Evolutionary conservation across 495 filamentous ascomycete genomes (phyloP), one percentile per base, ranked within the genome.

Genomic region (Pyrenopolyporus hunteri): DNA sequence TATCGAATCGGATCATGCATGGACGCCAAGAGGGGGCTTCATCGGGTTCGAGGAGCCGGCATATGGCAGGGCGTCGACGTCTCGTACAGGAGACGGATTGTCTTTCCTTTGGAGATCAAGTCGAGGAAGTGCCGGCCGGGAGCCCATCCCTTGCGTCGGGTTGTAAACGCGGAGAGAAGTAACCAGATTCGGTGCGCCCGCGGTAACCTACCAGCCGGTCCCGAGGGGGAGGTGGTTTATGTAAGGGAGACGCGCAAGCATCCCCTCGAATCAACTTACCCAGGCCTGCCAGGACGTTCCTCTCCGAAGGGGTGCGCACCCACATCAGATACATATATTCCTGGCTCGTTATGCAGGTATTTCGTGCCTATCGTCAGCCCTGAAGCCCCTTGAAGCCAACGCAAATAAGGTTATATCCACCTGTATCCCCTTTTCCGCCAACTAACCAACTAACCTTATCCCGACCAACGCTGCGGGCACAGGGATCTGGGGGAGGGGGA

Each of bases 141-240:
- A 43, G 10, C 2, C 6, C 39, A 52, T 51, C 62, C 62, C 62
- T 65, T 65, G 33, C 62, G 51, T 65, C 14, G 59, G n/a, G 37
- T 42, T 54, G 20, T 44, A 19, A 56, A 26, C 19, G 19, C 17
- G 56, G 29, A 7, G 26, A 14, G 14, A 26, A 36, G 22, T 16
- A 44, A 40, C 28, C 22, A 31, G 36, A 50, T 49, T 33, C 43
- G 56, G 31, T 22, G 13, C 25, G 25, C 25, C 45, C 28, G 36
- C 32, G 35, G 6, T 11, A 1, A 22, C 19, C 16, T 39, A 9
- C 55, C 42, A 57, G 50, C 50, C 50, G 45, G 28, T 23, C 37
- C 42, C 13, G 20, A 39, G 35, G 43, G 35, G 42, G 26, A 42
- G 56, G 25, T 39, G 51, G 39, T 14, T n/a, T n/a, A 60, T 25